Percentiles rank a stretch among this genome's conserved stretches.
These are phyloP conservation scores for Ophiocordyceps sinensis DNA, from an alignment of 2,329 filamentous ascomycete genomes.

Conservation along the genomic window DNA sequence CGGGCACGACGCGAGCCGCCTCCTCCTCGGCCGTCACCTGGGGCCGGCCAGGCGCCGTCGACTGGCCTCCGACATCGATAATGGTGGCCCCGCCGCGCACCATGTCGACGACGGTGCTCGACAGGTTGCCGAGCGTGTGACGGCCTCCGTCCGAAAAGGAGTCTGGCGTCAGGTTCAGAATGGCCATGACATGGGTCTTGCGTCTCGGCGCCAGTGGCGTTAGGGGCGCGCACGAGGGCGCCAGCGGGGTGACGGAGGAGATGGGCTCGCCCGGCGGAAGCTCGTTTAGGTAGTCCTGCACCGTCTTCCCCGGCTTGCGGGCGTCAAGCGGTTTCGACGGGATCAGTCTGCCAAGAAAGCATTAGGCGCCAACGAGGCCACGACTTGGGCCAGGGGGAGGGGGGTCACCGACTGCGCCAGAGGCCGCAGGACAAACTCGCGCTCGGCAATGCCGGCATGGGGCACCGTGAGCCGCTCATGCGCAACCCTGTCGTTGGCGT, in stretches of 20 bases:
- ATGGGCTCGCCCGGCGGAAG: conserved; percentile 36
- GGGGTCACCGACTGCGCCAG: conserved; percentile 51
- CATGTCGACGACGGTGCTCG: conserved; percentile 43
- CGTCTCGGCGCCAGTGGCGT: conserved; percentile 42
- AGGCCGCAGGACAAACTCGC: conserved; percentile 86
- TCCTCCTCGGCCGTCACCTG: conserved; percentile 63
- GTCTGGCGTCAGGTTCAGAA: conserved; percentile 88
- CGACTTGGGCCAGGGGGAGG: not conserved
- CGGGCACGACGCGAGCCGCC: conserved; percentile 60
- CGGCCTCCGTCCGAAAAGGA: conserved; percentile 87
- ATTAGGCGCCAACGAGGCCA: not conserved
- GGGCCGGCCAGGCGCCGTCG: conserved; percentile 62
- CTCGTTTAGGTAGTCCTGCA: conserved; percentile 46
- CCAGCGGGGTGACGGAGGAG: conserved; percentile 44
- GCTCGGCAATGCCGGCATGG: conserved; percentile 71
- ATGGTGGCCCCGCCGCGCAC: conserved; percentile 63
- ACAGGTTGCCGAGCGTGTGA: conserved; percentile 40
- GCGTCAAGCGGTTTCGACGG: conserved; percentile 38
- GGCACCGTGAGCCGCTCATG: conserved; percentile 69
- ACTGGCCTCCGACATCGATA: conserved; percentile 87
- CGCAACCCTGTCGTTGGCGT: conserved; percentile 50
- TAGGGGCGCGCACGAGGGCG: conserved; percentile 31
- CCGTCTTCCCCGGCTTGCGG: conserved; percentile 42
- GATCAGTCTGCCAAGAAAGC: conserved; percentile 29
- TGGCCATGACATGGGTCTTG: conserved; percentile 75